Evolutionary conservation across 768 basidiomycete species (phyloP).

Genomic region (Tulasnella sp.): DNA sequence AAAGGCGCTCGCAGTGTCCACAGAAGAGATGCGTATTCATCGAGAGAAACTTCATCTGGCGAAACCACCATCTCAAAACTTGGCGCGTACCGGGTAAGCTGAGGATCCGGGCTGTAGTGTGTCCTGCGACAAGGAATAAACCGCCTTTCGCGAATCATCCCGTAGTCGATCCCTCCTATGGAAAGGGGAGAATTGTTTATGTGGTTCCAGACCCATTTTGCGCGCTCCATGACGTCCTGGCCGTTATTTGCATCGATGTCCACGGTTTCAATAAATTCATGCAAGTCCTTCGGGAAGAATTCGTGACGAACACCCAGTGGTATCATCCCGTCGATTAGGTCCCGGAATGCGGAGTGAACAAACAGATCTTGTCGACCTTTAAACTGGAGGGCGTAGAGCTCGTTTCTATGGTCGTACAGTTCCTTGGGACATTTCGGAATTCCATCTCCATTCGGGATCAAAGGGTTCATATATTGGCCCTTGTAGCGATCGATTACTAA

Average conservation of each 20-base stretch:
- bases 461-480: not conserved
- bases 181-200: not conserved
- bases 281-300: not conserved
- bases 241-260: not conserved
- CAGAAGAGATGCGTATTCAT: not conserved
- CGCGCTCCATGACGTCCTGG: not conserved
- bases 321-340: not conserved
- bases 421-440: not conserved
- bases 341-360: not conserved
- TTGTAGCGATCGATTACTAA: not conserved
- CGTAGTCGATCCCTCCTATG: not conserved
- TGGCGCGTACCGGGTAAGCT: not conserved
- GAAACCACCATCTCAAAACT: not conserved
- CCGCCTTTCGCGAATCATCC: not conserved
- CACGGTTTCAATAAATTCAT: not conserved
- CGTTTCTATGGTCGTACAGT: not conserved
- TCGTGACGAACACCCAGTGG: not conserved
- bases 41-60: not conserved
- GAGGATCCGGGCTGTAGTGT: not conserved
- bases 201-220: not conserved
- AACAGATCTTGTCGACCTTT: not conserved
- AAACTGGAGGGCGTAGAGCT: not conserved
- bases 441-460: not conserved
- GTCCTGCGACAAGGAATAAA: not conserved
- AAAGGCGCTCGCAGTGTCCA: constrained; percentile 16